phyloP scores from a whole-genome alignment of 768 basidiomycete genomes.

The Leucocoprinus leucothites region DNA sequence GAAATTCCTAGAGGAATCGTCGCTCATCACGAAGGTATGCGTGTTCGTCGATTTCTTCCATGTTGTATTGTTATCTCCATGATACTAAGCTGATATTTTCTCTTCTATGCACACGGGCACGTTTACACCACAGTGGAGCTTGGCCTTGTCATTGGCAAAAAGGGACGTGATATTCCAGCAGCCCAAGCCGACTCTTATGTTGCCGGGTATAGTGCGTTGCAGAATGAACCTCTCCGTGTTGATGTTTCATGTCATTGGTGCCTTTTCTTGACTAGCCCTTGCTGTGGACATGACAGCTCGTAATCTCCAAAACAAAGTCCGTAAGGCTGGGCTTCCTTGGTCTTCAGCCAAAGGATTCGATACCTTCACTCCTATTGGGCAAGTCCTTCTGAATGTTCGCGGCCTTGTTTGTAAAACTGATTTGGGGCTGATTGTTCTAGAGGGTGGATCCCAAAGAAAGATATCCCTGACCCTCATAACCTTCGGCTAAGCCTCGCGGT shows the following conservation, averaged over 20 bases:
- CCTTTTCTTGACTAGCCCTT: conserved; percentile 51
- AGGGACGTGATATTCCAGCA: conserved; percentile 77
- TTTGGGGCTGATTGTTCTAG: conserved; percentile 31
- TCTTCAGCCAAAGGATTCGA: conserved; percentile 96
- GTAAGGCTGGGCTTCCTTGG: conserved; percentile 96
- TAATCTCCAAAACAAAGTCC: conserved; percentile 91
- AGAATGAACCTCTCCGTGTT: neutral
- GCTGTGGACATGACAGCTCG: conserved; percentile 97
- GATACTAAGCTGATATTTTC: too few relatives aligned
- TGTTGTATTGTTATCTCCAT: too few relatives aligned
- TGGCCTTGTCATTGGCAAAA: conserved; percentile 91
- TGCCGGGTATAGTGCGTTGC: conserved; percentile 81
- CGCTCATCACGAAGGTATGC: conserved; percentile 87
- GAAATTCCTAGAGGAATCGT: conserved; percentile 84
- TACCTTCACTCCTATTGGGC: conserved; percentile 93
- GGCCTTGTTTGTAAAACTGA: neutral
- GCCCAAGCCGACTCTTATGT: conserved; percentile 72
- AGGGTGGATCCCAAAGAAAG: conserved; percentile 75
- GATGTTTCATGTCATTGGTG: conserved; percentile 4
- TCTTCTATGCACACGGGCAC: neutral
- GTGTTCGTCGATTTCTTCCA: neutral
- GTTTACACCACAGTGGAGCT: conserved; percentile 71
- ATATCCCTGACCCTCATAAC: conserved; percentile 68
- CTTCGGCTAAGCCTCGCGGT: conserved; percentile 78
- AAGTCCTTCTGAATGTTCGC: conserved; percentile 14